Percentiles rank a stretch among this genome's conserved stretches.
phyloP scores from a whole-genome alignment of 163 green algal genomes.

The Chlorella variabilis region DNA sequence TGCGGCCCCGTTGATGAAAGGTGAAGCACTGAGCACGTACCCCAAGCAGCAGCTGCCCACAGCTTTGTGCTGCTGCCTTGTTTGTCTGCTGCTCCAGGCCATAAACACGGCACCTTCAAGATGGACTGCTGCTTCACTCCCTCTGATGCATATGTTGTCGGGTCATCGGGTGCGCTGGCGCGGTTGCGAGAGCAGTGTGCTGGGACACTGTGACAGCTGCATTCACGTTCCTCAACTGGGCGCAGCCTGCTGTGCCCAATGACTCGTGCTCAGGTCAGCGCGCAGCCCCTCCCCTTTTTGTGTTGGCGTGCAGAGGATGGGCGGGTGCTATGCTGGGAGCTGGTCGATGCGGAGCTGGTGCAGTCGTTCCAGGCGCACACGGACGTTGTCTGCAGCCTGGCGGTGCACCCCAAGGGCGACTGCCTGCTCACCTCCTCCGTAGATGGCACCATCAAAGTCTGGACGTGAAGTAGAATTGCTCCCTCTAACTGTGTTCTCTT shows the following conservation, averaged over 20 bases:
- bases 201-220: too few relatives aligned
- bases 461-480: constrained; percentile 60
- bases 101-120: constrained; percentile 78
- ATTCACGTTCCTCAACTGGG: too few relatives aligned
- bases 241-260: too few relatives aligned
- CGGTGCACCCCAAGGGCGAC: constrained; percentile 77
- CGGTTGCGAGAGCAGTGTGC: too few relatives aligned
- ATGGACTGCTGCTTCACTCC: constrained; percentile 95
- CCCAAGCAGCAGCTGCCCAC: too few relatives aligned
- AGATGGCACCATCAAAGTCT: constrained; percentile 86
- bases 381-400: constrained; percentile 75
- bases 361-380: constrained; percentile 73
- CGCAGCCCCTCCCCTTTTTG: too few relatives aligned
- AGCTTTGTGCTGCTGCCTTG: too few relatives aligned
- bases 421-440: constrained; percentile 81
- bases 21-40: too few relatives aligned
- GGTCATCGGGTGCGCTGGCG: constrained; percentile 32
- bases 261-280: too few relatives aligned
- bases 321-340: constrained; percentile 87
- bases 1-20: not conserved
- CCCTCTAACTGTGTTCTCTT: too few relatives aligned
- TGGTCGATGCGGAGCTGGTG: constrained; percentile 78
- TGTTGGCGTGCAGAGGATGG: constrained; percentile 79
- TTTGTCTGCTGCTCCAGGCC: constrained; percentile 56
- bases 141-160: constrained; percentile 79